These are phyloP conservation scores for Darksidea phi DNA, from an alignment of 495 filamentous ascomycete species.

Conservation along the genomic window DNA sequence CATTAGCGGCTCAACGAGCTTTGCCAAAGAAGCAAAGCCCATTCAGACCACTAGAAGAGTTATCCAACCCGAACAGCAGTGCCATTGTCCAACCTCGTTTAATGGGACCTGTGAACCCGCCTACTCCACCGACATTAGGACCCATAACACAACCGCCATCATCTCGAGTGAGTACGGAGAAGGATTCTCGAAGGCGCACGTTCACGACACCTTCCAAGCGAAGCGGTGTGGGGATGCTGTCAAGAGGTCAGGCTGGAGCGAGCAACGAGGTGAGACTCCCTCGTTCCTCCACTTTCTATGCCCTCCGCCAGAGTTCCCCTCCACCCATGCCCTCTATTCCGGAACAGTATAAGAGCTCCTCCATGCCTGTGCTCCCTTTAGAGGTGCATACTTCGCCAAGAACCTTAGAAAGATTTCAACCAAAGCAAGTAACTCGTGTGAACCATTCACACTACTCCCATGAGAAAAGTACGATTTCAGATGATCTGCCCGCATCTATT, in stretches of 20 bases:
- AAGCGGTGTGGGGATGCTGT: not conserved
- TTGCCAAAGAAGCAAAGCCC: not conserved
- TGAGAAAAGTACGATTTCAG: no score
- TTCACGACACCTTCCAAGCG: not conserved
- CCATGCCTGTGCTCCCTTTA: not conserved
- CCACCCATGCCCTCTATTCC: constrained; percentile 26
- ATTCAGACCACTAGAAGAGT: not conserved
- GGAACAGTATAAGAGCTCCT: constrained; percentile 7
- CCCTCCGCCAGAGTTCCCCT: not conserved
- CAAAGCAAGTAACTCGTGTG: no score
- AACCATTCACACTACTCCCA: no score
- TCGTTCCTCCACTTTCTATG: constrained; percentile 26
- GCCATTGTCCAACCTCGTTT: constrained; percentile 24
- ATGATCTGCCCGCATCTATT: no score
- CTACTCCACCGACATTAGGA: constrained; percentile 8
- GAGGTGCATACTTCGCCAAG: no score
- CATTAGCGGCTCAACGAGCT: constrained; percentile 8
- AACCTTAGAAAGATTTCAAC: no score
- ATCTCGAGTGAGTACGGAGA: constrained; percentile 14
- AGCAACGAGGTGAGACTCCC: constrained; percentile 27
- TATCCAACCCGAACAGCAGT: not conserved
- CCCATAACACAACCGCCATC: not conserved
- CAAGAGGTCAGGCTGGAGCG: not conserved
- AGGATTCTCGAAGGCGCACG: constrained; percentile 13
- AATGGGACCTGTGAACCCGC: constrained; percentile 19